Conservation (phyloP, 768 basidiomycete genomes). For the Agaricus sinodeliciosus region DNA sequence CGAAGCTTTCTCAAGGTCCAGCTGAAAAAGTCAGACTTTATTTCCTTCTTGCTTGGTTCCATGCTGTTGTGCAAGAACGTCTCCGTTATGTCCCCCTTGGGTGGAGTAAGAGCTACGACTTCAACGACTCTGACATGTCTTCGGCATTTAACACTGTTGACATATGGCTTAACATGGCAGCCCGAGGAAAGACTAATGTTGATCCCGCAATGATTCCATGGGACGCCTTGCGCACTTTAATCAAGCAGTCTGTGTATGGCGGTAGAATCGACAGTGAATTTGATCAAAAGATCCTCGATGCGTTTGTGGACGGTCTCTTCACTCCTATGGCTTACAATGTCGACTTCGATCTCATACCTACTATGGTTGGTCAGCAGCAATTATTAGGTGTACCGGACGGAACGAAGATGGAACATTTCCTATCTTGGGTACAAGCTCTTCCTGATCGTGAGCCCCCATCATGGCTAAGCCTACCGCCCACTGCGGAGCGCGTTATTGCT, state of each 20-base stretch:
- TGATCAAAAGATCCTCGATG: slow-evolving; percentile 87
- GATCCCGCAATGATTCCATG: slow-evolving; percentile 91
- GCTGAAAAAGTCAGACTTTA: slow-evolving; percentile 90
- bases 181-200: slow-evolving; percentile 87
- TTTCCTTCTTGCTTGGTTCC: slow-evolving; percentile 98
- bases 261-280: slow-evolving; percentile 93
- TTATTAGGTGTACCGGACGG: slow-evolving; percentile 79
- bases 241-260: slow-evolving; percentile 96
- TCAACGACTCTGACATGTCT: slow-evolving; percentile 97
- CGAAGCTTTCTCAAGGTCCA: slow-evolving; percentile 78
- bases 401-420: slow-evolving; percentile 86
- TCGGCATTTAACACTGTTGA: slow-evolving; percentile 92
- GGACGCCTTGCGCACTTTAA: slow-evolving; percentile 86
- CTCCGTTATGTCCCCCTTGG: slow-evolving; percentile 93
- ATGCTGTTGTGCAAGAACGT: slow-evolving; percentile 95
- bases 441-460: slow-evolving; percentile 93
- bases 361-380: slow-evolving; percentile 40
- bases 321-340: slow-evolving; percentile 86
- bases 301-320: slow-evolving; percentile 90
- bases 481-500: slow-evolving; percentile 90
- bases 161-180: slow-evolving; percentile 72
- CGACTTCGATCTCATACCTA: slow-evolving; percentile 84
- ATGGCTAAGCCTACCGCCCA: slow-evolving; percentile 90
- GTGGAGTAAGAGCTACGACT: slow-evolving; percentile 96
- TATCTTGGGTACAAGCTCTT: slow-evolving; percentile 81